These are phyloP conservation scores for thale cress (Arabidopsis thaliana) DNA, from an alignment of 345 rosid genomes.

Conservation along the genomic window DNA sequence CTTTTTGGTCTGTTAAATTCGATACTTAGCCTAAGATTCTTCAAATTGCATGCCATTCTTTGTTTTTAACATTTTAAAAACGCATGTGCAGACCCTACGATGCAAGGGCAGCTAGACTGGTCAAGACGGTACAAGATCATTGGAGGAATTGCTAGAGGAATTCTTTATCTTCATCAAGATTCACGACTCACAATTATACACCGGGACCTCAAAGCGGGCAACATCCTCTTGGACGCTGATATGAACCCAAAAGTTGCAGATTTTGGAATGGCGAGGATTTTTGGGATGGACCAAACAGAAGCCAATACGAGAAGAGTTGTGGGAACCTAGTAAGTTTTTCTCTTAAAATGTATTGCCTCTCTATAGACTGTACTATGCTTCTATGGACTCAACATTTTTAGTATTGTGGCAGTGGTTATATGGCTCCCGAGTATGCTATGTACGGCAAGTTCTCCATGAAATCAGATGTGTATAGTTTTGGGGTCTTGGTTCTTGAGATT, in stretches of 20 bases:
- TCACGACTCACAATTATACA: too few species aligned
- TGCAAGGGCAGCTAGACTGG: slow-evolving; percentile 50
- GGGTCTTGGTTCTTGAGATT: slow-evolving; percentile 43
- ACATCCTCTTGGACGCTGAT: too few species aligned
- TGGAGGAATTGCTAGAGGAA: slow-evolving; percentile 31
- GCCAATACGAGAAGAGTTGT: slow-evolving; percentile 52
- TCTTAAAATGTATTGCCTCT: background rate
- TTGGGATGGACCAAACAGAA: slow-evolving; percentile 40
- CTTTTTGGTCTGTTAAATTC: slow-evolving; percentile 25
- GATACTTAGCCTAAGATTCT: background rate
- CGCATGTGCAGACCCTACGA: slow-evolving; percentile 38
- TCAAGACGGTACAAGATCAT: slow-evolving; percentile 45
- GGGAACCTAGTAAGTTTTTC: slow-evolving; percentile 58
- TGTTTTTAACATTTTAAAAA: background rate
- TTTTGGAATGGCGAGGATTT: slow-evolving; percentile 63
- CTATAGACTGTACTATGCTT: background rate
- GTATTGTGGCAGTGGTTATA: slow-evolving; percentile 44
- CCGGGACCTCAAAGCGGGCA: too few species aligned
- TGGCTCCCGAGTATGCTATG: slow-evolving; percentile 52
- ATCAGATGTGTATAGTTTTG: slow-evolving; percentile 47
- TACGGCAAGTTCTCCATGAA: slow-evolving; percentile 41
- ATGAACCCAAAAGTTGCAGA: slow-evolving; percentile 59
- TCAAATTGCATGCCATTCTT: background rate
- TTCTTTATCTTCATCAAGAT: too few species aligned
- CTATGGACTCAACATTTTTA: background rate